phyloP scores from a whole-genome alignment of 768 basidiomycete species.

The Naematelia aurantialba region DNA sequence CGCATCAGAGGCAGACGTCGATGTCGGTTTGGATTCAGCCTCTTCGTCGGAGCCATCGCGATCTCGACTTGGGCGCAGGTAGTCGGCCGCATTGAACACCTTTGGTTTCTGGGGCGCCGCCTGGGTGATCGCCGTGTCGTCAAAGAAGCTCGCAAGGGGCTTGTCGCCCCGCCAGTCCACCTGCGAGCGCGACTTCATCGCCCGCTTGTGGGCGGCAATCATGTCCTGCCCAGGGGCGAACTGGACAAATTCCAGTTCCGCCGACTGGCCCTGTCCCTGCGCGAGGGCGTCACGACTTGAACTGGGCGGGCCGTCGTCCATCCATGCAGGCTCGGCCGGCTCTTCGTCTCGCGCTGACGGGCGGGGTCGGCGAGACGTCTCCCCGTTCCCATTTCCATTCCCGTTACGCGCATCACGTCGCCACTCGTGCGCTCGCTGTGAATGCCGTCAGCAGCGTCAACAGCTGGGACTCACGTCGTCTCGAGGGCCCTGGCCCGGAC shows the following conservation, averaged over 20 bases:
- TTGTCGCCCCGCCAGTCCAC: constrained; percentile 11
- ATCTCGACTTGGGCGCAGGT: constrained; percentile 26
- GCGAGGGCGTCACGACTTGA: too few relatives aligned
- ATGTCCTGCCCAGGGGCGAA: constrained; percentile 43
- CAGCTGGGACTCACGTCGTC: constrained; percentile 17
- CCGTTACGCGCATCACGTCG: constrained; percentile 1
- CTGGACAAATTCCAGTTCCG: constrained; percentile 25
- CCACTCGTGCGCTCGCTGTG: not conserved
- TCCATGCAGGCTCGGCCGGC: constrained; percentile 36
- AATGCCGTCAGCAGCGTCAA: not conserved
- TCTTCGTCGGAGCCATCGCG: constrained; percentile 18
- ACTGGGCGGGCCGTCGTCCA: constrained; percentile 24
- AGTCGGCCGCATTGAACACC: constrained; percentile 39
- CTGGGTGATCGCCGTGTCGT: constrained; percentile 16
- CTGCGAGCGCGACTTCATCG: constrained; percentile 24
- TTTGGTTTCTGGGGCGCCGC: constrained; percentile 20
- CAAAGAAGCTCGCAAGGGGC: constrained; percentile 18
- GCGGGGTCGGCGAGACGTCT: not conserved
- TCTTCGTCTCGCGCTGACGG: constrained; percentile 24
- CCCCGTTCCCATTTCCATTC: not conserved
- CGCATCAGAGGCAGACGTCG: constrained; percentile 3
- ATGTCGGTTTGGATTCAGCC: constrained; percentile 6
- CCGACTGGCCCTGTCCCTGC: too few relatives aligned
- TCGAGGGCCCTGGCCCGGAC: constrained; percentile 15
- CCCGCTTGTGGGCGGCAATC: constrained; percentile 40